Base-by-base conservation (phyloP, 768 basidiomycete species). In the Rhizopogon rudus region DNA sequence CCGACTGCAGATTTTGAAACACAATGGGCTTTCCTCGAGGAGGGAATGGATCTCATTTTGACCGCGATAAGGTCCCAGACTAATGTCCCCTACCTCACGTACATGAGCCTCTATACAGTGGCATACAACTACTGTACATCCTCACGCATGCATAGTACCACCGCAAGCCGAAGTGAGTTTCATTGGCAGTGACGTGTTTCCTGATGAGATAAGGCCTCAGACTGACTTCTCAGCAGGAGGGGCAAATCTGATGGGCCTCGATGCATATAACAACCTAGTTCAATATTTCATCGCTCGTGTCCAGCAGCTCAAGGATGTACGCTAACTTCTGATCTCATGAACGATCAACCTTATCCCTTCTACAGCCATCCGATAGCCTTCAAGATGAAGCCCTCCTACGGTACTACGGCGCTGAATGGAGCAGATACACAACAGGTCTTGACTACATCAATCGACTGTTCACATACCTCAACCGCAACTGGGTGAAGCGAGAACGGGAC, bases 41-140 rank as follows among this genome's bases (percentile, higher is more conserved):
- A 93, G 56, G 87, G 63, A 62, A 87, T 93, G 33, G 90, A 93
- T 72, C 91, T 93, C 65, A 93, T 93, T 68, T 92, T 93, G 31
- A 10, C 31, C 9, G 31, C 93, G 91, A 91, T 87, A 61, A 90
- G 90, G 71, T 77, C 92, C 17, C 88, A 91, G 64, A 90, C 87
- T 0, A 91, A 91, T 57, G 87, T 93, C 51, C 91, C 91, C 20
- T 91, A 90, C 73, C 88, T 87, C 57, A 91, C 84, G 79, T 92
- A 92, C 69, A 93, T 88, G 91, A 80, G 69, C 60, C 76, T 85
- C 56, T 93, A 98, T 73, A 96, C 94, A 17, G 91, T 93, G 51
- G 90, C 92, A 8, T 98, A 98, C 79, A 98, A 98, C 76, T 98
- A 96, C 70, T 99, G 96, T 67, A 98, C 92, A 25, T 89, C 88